Base-by-base conservation (phyloP, 2,329 filamentous ascomycete genomes). In the Sclerotiophoma versabilis region DNA sequence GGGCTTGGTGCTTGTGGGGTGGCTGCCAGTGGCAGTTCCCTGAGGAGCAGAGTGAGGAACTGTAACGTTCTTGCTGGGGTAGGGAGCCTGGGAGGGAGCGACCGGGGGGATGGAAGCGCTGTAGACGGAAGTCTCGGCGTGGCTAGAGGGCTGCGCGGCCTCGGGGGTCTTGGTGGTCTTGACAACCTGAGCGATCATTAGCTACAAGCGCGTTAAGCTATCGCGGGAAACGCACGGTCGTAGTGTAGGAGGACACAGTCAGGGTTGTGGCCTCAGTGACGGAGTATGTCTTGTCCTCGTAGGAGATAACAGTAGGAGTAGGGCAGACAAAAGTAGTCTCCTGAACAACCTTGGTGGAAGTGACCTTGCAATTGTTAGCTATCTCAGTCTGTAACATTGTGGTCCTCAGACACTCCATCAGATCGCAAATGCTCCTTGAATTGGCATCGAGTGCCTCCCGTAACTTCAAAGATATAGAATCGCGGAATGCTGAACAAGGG, bases 1-100 rank as follows among this genome's bases (percentile, higher is more conserved):
- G 39, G 65, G 56, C 62, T 66, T 65, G 69, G 65, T 58, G 68
- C 64, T 49, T 69, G 66, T 57, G 68, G 70, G 60, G 62, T 62
- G 27, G 63, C 62, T 62, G 32, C 64, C 63, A 41, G 60, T 67
- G 34, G 57, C 63, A 54, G 68, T 65, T 32, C 56, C 63, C 46
- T 59, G 60, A 15, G 63, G 54, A 45, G 58, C 43, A 48, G 62
- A 19, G 42, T 38, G 27, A 37, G 65, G 55, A 42, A 45, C 51
- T 43, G 68, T 69, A 29, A 51, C 64, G 64, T 69, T 70, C 32
- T 33, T 54, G 51, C 62, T 54, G 32, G 63, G 64, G 59, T 61
- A 61, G 34, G 59, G 60, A 15, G 55, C 49, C 38, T 36, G 42
- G 48, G 56, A 56, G 45, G 57, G 58, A 54, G 59, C 59, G 39